A percentile compares a stretch with the other conserved stretches of the same genome.
These are phyloP conservation scores for Cydonia oblonga DNA, from an alignment of 331 rosid genomes.

Conservation along the genomic window DNA sequence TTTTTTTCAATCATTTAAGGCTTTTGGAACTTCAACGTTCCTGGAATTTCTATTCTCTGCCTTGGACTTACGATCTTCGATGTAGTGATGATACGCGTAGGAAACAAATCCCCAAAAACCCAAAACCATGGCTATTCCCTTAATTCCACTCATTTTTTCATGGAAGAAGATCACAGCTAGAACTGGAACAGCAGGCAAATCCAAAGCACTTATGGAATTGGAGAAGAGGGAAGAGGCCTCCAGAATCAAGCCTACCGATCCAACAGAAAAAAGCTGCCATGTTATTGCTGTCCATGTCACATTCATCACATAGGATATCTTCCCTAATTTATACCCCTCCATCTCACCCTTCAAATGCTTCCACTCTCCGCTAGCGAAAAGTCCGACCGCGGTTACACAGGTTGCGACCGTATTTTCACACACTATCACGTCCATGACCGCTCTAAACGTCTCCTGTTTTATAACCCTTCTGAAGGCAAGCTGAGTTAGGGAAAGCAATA, in stretches of 20 bases:
- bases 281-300: conserved; percentile 36
- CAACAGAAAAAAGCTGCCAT: conserved; percentile 43
- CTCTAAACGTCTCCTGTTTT: conserved; percentile 29
- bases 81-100: conserved; percentile 51
- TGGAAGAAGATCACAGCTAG: conserved; percentile 46
- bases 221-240: conserved; percentile 71
- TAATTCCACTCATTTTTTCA: conserved; percentile 51
- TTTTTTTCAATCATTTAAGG: not conserved
- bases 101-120: conserved; percentile 47
- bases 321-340: conserved; percentile 43
- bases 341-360: conserved; percentile 37
- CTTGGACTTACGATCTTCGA: conserved; percentile 25
- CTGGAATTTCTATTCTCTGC: not conserved
- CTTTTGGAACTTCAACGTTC: not conserved
- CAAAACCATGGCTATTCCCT: conserved; percentile 29
- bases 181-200: conserved; percentile 55
- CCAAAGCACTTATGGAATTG: conserved; percentile 43
- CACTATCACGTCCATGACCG: conserved; percentile 36
- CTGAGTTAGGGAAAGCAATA: conserved; percentile 37
- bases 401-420: conserved; percentile 22
- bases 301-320: conserved; percentile 37
- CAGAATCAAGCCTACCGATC: conserved; percentile 45
- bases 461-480: conserved; percentile 31
- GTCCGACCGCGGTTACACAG: conserved; percentile 25
- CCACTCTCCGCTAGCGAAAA: conserved; percentile 70